These are phyloP conservation scores for Neurospora intermedia DNA, from an alignment of 495 filamentous ascomycete genomes.

Conservation along the genomic window DNA sequence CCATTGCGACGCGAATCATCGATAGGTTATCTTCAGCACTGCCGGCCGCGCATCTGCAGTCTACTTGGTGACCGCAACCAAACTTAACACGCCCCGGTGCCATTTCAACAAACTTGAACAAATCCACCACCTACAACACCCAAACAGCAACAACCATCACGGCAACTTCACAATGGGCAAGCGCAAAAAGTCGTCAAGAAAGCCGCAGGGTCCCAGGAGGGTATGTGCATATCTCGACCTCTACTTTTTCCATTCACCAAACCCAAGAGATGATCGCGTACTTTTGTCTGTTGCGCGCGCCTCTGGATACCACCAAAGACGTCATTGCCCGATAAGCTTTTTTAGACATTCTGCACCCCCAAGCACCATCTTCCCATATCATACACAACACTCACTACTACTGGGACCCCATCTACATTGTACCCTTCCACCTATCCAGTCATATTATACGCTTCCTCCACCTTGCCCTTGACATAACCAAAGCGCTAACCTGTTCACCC, in stretches of 20 bases:
- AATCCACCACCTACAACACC: background rate
- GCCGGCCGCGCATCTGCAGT: background rate
- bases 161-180: slow-evolving; percentile 50
- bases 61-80: background rate
- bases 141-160: background rate
- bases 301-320: background rate
- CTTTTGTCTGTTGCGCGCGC: background rate
- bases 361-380: background rate
- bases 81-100: background rate
- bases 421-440: background rate
- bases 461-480: background rate
- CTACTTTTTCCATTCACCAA: background rate
- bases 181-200: slow-evolving; percentile 85
- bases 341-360: background rate
- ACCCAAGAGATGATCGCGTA: background rate
- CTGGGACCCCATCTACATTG: background rate
- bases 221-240: slow-evolving; percentile 29
- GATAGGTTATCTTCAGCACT: background rate
- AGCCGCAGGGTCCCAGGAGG: slow-evolving; percentile 77
- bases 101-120: background rate
- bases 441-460: background rate
- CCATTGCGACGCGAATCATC: background rate
- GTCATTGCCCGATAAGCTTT: background rate
- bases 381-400: background rate
- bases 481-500: background rate